A percentile compares a stretch with the other conserved stretches of the same genome.
Conservation (phyloP, 352 stramenopile genomes). For the Phytophthora pistaciae region DNA sequence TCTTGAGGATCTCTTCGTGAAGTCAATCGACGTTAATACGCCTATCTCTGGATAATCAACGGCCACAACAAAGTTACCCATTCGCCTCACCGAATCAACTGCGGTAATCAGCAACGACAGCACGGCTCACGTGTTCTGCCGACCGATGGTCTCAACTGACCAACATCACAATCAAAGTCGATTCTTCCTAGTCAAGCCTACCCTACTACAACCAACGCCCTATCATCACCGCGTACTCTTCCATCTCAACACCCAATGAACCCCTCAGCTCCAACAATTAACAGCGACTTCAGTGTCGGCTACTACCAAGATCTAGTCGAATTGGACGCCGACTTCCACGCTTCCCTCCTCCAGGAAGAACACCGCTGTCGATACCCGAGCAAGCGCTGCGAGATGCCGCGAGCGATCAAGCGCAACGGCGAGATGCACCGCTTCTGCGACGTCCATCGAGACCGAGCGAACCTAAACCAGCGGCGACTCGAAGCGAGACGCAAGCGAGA, state of each 20-base stretch:
- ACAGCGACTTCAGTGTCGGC: conserved; percentile 4
- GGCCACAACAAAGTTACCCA: conserved; percentile 26
- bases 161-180: conserved; percentile 16
- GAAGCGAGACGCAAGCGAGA: conserved; percentile 44
- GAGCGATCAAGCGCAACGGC: conserved; percentile 49
- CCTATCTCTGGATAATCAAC: conserved; percentile 14
- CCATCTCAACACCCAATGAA: conserved; percentile 14
- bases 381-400: conserved; percentile 46
- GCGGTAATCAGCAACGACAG: conserved; percentile 2
- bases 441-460: conserved; percentile 53
- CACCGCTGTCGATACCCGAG: conserved; percentile 45
- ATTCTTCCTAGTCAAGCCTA: conserved; percentile 11
- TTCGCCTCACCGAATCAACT: conserved; percentile 8
- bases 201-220: not conserved
- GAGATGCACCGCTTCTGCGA: conserved; percentile 59
- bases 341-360: conserved; percentile 17
- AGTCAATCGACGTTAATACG: not conserved
- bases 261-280: not conserved
- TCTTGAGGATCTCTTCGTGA: conserved; percentile 17
- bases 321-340: conserved; percentile 5
- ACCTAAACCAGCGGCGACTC: conserved; percentile 61
- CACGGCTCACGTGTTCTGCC: not conserved
- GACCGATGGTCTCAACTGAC: not conserved
- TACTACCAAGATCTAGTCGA: conserved; percentile 5
- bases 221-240: not conserved